Conservation (phyloP, 2,329 filamentous ascomycete species). For the Alternaria triticimaculans region DNA sequence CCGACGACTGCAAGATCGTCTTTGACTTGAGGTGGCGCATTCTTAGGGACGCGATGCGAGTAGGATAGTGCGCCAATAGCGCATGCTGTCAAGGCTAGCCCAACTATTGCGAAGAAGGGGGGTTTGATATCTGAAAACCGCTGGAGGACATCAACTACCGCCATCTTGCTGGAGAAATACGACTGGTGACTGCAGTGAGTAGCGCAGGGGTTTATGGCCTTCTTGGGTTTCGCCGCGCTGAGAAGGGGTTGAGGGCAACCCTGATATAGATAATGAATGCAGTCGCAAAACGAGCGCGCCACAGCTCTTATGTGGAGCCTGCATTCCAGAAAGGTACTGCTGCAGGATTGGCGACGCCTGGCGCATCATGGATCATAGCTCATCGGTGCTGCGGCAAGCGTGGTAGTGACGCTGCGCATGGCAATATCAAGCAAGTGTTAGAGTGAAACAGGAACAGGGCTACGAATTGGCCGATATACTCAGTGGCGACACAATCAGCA, state of each 20-base stretch:
- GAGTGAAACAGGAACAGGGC: background rate
- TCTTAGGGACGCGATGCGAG: constrained; percentile 25
- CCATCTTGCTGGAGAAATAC: constrained; percentile 11
- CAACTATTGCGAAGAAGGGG: constrained; percentile 11
- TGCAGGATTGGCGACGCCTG: background rate
- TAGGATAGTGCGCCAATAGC: constrained; percentile 21
- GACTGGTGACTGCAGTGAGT: background rate
- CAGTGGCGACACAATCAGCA: background rate
- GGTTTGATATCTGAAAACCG: constrained; percentile 14
- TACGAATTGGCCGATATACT: background rate
- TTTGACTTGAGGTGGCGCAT: constrained; percentile 28
- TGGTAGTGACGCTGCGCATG: background rate
- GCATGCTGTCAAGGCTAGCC: constrained; percentile 17
- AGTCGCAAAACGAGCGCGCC: background rate
- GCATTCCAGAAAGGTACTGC: background rate
- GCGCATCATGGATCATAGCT: background rate
- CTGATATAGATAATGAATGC: background rate
- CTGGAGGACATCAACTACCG: constrained; percentile 6
- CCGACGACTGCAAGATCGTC: constrained; percentile 53
- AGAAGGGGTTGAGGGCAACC: background rate
- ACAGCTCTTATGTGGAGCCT: background rate
- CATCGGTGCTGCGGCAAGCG: background rate
- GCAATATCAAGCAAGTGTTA: background rate
- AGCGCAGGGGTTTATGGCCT: background rate
- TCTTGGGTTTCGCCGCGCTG: background rate